Base-by-base conservation (phyloP, 352 stramenopile species). In the Phytophthora ohioensis region DNA sequence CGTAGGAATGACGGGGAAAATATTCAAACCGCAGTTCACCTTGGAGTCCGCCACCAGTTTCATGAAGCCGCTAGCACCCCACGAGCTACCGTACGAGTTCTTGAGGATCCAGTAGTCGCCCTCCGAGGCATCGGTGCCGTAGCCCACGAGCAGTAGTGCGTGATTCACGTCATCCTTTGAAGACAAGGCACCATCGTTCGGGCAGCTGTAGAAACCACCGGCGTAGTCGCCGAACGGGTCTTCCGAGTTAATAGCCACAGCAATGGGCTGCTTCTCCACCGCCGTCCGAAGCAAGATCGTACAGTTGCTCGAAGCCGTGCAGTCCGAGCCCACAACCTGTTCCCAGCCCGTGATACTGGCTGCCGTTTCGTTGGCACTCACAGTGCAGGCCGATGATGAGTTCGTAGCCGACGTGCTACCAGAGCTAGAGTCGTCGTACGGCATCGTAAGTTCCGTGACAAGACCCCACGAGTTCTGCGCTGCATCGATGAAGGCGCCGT, bases 101-200 rank as follows among this genome's bases (percentile, higher is more conserved):
- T 94, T 94, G 13, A 94, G 52, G 38, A 94, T 91, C 87, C 87
- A 94, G 65, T 93, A 94, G 65, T 93, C 85, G 2, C 87, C 85
- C 1, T 72, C 69, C 1, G 67, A 76, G 3, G 69, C 45, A 39
- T 91, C 84, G 11, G 76, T 91, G 60, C 81, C 87, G 59, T 94
- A 94, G 32, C 87, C 87, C 2, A 94, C 87, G 15, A 94, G 81
- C 45, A 94, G 10, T 31, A 94, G 66, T 9, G 87, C 87, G 60
- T 94, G 85, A 63, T 94, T 92, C 54, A 94, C 78, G 34, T 91
- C 73, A 53, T 89, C 74, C 57, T 91, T 91, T 0, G 79, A 86
- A n/a, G 79, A 72, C 45, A 94, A 68, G 11, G 66, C 68, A 34
- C 85, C 85, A 55, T 79, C 58, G 77, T 93, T 91, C 11, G 83